A percentile compares a stretch with the other conserved stretches of the same genome.
phyloP scores from a whole-genome alignment of 176 grass and related monocot species.

The Oryza meridionalis region DNA sequence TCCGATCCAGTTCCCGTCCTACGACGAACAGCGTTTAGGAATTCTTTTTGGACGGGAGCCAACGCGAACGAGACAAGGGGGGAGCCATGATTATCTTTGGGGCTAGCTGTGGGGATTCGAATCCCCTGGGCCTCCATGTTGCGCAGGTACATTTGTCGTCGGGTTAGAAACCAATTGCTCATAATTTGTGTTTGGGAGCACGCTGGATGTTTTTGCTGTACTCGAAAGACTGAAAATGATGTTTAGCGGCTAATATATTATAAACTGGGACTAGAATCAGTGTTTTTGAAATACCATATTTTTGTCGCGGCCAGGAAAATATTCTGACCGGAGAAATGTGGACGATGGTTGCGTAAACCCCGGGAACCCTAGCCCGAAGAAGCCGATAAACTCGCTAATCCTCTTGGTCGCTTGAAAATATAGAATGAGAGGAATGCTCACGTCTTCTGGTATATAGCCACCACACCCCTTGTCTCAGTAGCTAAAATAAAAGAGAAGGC shows the following conservation, averaged over 20 bases:
- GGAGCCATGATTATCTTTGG: neutral
- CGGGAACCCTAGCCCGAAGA: too few species aligned
- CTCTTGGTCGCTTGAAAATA: too few species aligned
- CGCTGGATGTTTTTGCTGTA: neutral
- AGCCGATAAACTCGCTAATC: too few species aligned
- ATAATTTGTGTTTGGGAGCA: neutral
- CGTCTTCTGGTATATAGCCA: too few species aligned
- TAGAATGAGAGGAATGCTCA: too few species aligned
- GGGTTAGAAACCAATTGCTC: neutral
- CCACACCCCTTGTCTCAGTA: too few species aligned
- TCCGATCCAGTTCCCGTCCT: neutral
- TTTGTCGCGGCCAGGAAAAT: too few species aligned
- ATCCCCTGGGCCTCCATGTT: neutral
- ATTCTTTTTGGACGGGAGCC: neutral
- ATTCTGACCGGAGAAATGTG: too few species aligned
- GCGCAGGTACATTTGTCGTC: neutral
- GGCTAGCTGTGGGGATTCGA: neutral
- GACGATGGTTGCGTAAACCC: too few species aligned
- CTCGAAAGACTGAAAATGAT: neutral
- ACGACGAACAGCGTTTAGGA: slow-evolving; percentile 14
- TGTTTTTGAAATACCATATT: too few species aligned
- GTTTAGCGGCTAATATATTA: neutral
- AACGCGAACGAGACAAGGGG: neutral
- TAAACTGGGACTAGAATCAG: neutral
- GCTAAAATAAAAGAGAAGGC: too few species aligned